Evolutionary conservation across 139 green algal genomes (phyloP).

Genomic region (Closterium sp.): DNA sequence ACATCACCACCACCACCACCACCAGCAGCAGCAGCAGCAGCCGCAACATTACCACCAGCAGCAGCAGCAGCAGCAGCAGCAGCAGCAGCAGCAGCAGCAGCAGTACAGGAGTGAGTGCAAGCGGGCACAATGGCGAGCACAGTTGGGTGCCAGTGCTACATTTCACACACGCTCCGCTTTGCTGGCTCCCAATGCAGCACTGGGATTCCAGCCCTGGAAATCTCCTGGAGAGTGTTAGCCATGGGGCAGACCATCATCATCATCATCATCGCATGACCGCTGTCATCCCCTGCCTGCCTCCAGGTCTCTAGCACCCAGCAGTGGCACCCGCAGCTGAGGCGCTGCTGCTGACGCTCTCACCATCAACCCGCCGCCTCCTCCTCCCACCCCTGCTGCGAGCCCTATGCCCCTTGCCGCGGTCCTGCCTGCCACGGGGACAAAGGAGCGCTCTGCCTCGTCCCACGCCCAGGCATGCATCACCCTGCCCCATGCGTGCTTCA

Average conservation of each 20-base stretch:
- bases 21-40: neutral
- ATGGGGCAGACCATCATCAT: no score
- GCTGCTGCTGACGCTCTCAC: neutral
- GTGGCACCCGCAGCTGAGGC: neutral
- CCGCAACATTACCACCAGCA: no score
- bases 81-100: neutral
- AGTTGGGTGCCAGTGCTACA: no score
- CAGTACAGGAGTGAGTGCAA: no score
- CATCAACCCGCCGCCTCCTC: neutral
- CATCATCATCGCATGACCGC: no score
- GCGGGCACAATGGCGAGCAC: no score
- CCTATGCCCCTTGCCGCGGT: neutral
- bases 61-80: no score
- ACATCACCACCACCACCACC: no score
- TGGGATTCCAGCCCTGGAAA: no score
- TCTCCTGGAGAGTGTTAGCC: no score
- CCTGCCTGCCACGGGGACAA: neutral
- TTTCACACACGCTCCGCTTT: no score
- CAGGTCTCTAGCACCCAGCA: neutral
- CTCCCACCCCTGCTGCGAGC: neutral
- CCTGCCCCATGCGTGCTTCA: neutral
- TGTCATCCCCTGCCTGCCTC: neutral
- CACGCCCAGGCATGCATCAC: neutral
- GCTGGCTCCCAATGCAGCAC: no score
- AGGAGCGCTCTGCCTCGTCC: neutral